Base-by-base conservation (phyloP, 1,139 yeast species). In the Yarrowia galli region DNA sequence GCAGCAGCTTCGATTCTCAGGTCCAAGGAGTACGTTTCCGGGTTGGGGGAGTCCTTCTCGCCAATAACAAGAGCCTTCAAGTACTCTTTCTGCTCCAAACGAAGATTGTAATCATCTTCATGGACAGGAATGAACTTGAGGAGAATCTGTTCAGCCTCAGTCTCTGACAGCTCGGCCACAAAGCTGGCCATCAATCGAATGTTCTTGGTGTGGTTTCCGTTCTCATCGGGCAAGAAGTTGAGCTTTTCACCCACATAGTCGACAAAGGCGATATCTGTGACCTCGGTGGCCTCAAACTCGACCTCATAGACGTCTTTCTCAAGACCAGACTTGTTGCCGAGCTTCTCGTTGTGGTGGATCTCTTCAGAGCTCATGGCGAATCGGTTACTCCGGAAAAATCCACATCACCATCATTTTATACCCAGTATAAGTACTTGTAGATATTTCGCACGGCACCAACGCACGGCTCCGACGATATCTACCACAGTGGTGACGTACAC, bases 31-130 rank as follows among this genome's bases (percentile, higher is more conserved):
- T 25, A 54, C n/a, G 61, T 54, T 2, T 54, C 61, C 3, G 61
- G 61, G 36, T 54, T 25, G 13, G 61, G 61, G 7, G 61, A 46
- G 35, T 25, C 36, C 18, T 54, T 54, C 36, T 54, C 61, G 20
- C 61, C 61, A 0, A 6, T 3, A 6, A 54, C 32, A 5, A 54
- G 46, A 8, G 43, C 10, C 23, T 25, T 23, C 6, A 54, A 3
- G 36, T 54, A 54, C 46, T 54, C 61, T 38, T 54, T 54, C n/a
- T 54, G 13, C 6, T 23, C 46, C 48, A 79, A 65, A 3, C 85
- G 83, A 70, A 85, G 81, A 72, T 87, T 87, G 68, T 82, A 79
- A 74, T 87, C 90, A 51, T 78, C 81, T 2, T 74, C 72, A 71
- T 84, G 86, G 45, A 82, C 80, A 0, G 71, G 46, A 15, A 54